These are phyloP conservation scores for Suhomyces anneliseae DNA, from an alignment of 1,139 yeast species.

Conservation along the genomic window DNA sequence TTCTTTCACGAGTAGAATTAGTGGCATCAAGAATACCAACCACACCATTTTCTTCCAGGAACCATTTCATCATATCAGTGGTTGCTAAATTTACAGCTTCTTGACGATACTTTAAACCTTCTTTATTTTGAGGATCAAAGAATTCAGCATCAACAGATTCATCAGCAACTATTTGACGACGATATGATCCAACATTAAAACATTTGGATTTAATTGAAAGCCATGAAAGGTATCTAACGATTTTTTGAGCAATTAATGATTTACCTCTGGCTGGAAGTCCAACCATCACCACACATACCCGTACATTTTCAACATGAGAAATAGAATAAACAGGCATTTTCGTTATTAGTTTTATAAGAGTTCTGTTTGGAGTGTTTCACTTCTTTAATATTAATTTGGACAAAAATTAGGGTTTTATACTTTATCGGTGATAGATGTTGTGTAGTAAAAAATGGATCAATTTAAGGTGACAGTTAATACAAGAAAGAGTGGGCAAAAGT, in stretches of 20 bases:
- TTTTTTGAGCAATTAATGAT: constrained; percentile 76
- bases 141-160: constrained; percentile 61
- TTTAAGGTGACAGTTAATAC: background rate
- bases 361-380: too few species aligned
- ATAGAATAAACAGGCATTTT: constrained; percentile 73
- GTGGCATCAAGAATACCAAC: constrained; percentile 94
- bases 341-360: too few species aligned
- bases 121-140: constrained; percentile 66
- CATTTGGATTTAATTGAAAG: constrained; percentile 82
- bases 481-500: too few species aligned
- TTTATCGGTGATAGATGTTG: background rate
- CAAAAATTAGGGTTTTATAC: too few species aligned
- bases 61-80: constrained; percentile 88
- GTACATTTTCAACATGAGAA: constrained; percentile 67
- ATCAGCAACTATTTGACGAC: constrained; percentile 54
- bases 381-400: too few species aligned
- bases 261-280: constrained; percentile 75
- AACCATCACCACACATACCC: constrained; percentile 76
- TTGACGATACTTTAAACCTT: constrained; percentile 61
- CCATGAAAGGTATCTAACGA: constrained; percentile 91
- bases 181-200: constrained; percentile 85
- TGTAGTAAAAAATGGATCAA: background rate
- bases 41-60: constrained; percentile 72
- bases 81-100: constrained; percentile 75
- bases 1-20: constrained; percentile 69